A percentile compares a stretch with the other conserved stretches of the same genome.
These are phyloP conservation scores for Yamadazyma membranifaciens DNA, from an alignment of 1,139 yeast species.

Conservation along the genomic window DNA sequence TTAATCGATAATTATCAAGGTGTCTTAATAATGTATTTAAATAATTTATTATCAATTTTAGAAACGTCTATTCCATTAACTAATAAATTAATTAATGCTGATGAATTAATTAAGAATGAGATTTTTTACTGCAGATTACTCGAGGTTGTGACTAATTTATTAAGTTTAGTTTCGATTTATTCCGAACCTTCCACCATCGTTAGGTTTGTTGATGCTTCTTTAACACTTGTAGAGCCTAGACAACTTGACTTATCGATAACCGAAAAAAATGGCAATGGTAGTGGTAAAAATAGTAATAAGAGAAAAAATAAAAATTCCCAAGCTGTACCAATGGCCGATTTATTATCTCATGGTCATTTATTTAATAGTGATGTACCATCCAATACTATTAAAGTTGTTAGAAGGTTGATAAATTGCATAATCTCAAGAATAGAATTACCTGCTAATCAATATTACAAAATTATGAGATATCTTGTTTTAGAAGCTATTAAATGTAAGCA, in stretches of 20 bases:
- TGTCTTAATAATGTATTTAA: conserved; percentile 47
- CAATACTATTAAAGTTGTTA: conserved; percentile 35
- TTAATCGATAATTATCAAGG: conserved; percentile 44
- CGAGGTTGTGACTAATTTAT: conserved; percentile 23
- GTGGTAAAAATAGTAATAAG: conserved; percentile 15
- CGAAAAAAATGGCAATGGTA: conserved; percentile 6
- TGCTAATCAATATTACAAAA: conserved; percentile 59
- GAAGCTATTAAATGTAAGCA: conserved; percentile 40
- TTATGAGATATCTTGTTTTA: conserved; percentile 56
- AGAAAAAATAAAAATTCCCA: conserved; percentile 42
- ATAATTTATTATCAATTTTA: conserved; percentile 46
- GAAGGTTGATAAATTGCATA: conserved; percentile 49
- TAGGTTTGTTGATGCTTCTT: conserved; percentile 46
- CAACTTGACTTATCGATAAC: conserved; percentile 2
- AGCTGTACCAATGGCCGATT: conserved; percentile 60
- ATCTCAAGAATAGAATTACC: conserved; percentile 55
- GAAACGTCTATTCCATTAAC: conserved; percentile 55
- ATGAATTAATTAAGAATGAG: conserved; percentile 31
- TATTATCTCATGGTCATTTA: conserved; percentile 64
- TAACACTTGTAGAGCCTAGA: conserved; percentile 45
- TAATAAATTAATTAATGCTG: conserved; percentile 33
- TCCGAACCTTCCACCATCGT: conserved; percentile 40
- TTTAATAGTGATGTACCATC: conserved; percentile 46
- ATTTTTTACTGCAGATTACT: conserved; percentile 28
- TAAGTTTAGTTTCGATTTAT: conserved; percentile 31